Evolutionary conservation across 306 rosid species (phyloP).

Genomic region (Quercus glauca): DNA sequence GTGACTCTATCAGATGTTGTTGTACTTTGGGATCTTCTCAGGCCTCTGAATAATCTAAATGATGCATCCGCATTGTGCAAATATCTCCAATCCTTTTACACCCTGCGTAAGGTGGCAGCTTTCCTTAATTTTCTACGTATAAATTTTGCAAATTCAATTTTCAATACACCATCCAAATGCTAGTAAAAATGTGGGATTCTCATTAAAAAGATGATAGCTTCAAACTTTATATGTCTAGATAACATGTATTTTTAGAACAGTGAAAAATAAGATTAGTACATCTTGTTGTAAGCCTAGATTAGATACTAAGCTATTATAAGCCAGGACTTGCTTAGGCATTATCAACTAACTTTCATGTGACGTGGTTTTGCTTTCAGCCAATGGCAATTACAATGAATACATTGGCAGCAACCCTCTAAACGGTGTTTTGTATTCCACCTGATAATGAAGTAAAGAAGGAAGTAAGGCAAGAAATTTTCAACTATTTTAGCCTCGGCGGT

Average conservation of each 20-base stretch:
- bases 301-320: no score
- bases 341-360: no score
- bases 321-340: no score
- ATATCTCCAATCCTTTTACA: slow-evolving; percentile 58
- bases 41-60: slow-evolving; percentile 44
- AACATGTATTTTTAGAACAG: no score
- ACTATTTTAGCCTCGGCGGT: slow-evolving; percentile 60
- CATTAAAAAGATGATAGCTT: no score
- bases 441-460: slow-evolving; percentile 57
- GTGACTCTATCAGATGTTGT: slow-evolving; percentile 45
- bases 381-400: slow-evolving; percentile 68
- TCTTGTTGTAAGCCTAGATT: no score
- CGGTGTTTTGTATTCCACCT: slow-evolving; percentile 47
- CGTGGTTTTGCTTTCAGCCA: slow-evolving; percentile 40
- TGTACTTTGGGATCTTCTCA: slow-evolving; percentile 46
- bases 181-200: no score
- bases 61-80: slow-evolving; percentile 47
- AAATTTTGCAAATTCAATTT: no score
- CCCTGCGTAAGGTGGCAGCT: slow-evolving; percentile 43
- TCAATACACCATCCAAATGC: no score
- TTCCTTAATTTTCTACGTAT: neutral
- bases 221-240: no score
- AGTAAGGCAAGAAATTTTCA: slow-evolving; percentile 56
- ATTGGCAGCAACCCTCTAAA: slow-evolving; percentile 35
- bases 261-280: no score